Base-by-base conservation (phyloP, 1,139 yeast species). In the Spathaspora sp. region DNA sequence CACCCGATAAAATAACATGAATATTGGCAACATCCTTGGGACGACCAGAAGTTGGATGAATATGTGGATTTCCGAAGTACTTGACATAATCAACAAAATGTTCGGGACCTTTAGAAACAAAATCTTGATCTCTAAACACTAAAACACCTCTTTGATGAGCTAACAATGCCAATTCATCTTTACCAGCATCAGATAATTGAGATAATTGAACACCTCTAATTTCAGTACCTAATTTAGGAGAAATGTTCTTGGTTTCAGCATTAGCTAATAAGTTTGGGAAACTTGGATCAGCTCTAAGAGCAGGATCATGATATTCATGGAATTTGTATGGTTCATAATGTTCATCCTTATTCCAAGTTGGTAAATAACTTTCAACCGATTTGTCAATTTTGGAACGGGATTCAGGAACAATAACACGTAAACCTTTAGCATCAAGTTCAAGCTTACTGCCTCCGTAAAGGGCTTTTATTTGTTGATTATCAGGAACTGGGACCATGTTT, bases 31-130 rank as follows among this genome's bases (percentile, higher is more conserved):
- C 68, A 46, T 67, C 76, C 47, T 68, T 67, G 31, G 91, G 91
- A 7, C 86, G 77, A 9, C 89, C 87, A 7, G 88, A 81, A 3
- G 89, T 82, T 42, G 90, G 89, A 58, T 86, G 93, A 46, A 81
- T 74, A 65, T 86, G 91, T 45, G 84, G 71, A 9, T 81, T 80
- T 11, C 91, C 91, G 64, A 75, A 86, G 61, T 82, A 77, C 43
- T 70, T 69, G 26, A 86, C 89, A 57, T 78, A 78, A n/a, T 77
- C 71, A 41, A 70, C 74, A 41, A 77, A 74, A 51, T 68, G 78
- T 38, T 69, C 70, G 5, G 86, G 81, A 37, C 87, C 87, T 50
- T 77, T 65, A 38, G 71, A 70, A 42, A 81, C 76, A 51, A 83
- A 75, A 56, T 86, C 82, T 63, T 84, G 89, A 51, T 81, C 78